Percentiles rank a stretch among this genome's conserved stretches.
phyloP scores from a whole-genome alignment of 2,329 filamentous ascomycete species.

The Daldinia sp. region DNA sequence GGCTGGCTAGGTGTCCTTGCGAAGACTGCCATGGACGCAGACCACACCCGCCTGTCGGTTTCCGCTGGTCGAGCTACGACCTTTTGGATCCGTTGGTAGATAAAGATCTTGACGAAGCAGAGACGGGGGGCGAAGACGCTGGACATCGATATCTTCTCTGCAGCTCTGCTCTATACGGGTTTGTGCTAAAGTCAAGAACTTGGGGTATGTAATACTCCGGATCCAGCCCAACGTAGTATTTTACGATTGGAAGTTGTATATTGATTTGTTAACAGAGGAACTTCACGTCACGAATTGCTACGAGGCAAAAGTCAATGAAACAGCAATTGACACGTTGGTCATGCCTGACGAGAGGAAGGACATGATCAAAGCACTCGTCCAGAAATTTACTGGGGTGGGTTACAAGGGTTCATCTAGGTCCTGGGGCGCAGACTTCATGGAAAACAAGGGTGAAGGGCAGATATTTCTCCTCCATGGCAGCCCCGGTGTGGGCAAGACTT shows the following conservation, averaged over 20 bases:
- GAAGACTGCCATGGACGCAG: background rate
- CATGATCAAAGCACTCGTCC: constrained; percentile 37
- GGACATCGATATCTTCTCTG: constrained; percentile 25
- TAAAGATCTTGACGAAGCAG: constrained; percentile 5
- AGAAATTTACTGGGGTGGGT: constrained; percentile 12
- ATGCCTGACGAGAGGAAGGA: constrained; percentile 30
- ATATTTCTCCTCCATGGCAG: constrained; percentile 43
- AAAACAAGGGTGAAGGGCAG: constrained; percentile 43
- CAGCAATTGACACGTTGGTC: constrained; percentile 29
- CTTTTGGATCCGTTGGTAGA: constrained; percentile 2
- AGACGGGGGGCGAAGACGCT: background rate
- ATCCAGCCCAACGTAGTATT: background rate
- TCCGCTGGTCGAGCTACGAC: constrained; percentile 12
- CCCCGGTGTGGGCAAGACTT: too few relatives aligned
- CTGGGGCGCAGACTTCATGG: constrained; percentile 44
- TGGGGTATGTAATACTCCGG: constrained; percentile 21
- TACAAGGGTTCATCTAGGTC: background rate
- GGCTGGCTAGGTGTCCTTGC: background rate
- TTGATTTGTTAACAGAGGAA: background rate
- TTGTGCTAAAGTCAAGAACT: constrained; percentile 18
- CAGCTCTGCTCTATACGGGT: constrained; percentile 9
- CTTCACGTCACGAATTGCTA: constrained; percentile 14
- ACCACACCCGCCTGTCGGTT: background rate
- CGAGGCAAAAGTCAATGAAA: constrained; percentile 16
- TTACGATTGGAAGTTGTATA: background rate